phyloP scores from a whole-genome alignment of 495 filamentous ascomycete species.

The Hyaloscypha bicolor region DNA sequence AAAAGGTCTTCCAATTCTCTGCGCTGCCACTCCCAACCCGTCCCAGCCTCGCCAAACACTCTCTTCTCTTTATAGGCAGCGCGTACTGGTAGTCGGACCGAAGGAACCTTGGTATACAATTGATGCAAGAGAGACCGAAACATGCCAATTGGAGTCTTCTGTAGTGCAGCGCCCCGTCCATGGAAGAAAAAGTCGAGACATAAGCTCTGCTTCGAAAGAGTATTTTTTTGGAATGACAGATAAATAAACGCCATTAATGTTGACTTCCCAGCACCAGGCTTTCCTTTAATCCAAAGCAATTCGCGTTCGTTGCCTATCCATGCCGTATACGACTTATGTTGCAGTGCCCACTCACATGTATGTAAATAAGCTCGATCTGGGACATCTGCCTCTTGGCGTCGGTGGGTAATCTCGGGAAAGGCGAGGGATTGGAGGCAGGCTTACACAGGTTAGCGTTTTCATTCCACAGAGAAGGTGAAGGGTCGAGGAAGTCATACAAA shows the following conservation, averaged over 20 bases:
- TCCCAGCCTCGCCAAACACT: too few relatives aligned
- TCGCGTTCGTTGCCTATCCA: slow-evolving; percentile 36
- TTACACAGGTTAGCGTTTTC: too few relatives aligned
- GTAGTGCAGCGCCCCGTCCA: slow-evolving; percentile 37
- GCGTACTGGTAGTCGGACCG: too few relatives aligned
- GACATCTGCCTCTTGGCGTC: slow-evolving; percentile 22
- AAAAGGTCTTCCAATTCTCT: slow-evolving; percentile 16
- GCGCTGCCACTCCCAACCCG: slow-evolving; percentile 34
- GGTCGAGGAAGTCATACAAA: too few relatives aligned
- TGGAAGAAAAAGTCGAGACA: slow-evolving; percentile 42
- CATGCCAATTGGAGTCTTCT: slow-evolving; percentile 38
- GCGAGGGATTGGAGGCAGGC: slow-evolving; percentile 33
- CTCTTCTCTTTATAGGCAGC: too few relatives aligned
- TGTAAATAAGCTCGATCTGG: slow-evolving; percentile 6
- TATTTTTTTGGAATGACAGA: background rate
- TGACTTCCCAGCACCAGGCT: slow-evolving; percentile 51
- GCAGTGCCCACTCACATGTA: slow-evolving; percentile 41
- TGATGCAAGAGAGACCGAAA: slow-evolving; percentile 42
- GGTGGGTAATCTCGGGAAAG: slow-evolving; percentile 35
- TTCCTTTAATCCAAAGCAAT: slow-evolving; percentile 52
- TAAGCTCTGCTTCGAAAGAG: background rate
- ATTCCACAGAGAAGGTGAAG: too few relatives aligned
- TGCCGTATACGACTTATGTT: slow-evolving; percentile 32
- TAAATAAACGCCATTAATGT: slow-evolving; percentile 41
- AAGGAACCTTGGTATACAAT: slow-evolving; percentile 24